Evolutionary conservation across 371 early-diverging fungal species (phyloP), one percentile per base, ranked within the genome.

Genomic region (Rhizopus delemar): DNA sequence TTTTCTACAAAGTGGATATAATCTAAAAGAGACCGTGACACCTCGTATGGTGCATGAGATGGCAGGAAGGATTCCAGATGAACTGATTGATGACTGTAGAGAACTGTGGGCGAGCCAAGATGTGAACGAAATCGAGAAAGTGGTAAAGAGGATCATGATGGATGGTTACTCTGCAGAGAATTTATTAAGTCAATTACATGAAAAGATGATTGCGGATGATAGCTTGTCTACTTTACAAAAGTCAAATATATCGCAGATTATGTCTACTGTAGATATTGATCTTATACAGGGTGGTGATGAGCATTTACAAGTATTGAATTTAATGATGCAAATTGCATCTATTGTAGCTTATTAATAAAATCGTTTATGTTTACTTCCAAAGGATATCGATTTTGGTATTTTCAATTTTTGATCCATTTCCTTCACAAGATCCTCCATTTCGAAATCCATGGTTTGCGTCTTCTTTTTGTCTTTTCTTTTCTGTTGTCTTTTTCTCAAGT

Each of bases 281-380:
- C 82, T 97, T 43, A 69, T 83, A 15, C 93, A 94, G 54, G 96
- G 97, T 4, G 92, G 92, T 0, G 95, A 95, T 65, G 95, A 94
- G 66, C 85, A 92, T 57, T 73, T 97, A 49, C 95, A 95, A 70
- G 59, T 95, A 13, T 60, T 88, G 32, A 78, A 84, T 70, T 63
- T 91, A 62, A 75, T 89, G 76, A 57, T 79, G 28, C 76, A 83
- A 51, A 81, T 86, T 16, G 74, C 87, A 7, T 33, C 66, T n/a
- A 80, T 84, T 48, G 62, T 66, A 34, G 53, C 62, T 34, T 52
- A 58, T 8, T 51, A 57, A 51, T n/a, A 60, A 7, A 56, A 33
- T 0, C 45, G 46, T 7, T 7, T 46, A 2, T 13, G 4, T 3
- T 16, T 35, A 16, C 65, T 69, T 6, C 78, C 78, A 67, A 78